Evolutionary conservation across 2,329 filamentous ascomycete genomes (phyloP), one percentile per base, ranked within the genome.

Genomic region (Colletotrichum sp.): DNA sequence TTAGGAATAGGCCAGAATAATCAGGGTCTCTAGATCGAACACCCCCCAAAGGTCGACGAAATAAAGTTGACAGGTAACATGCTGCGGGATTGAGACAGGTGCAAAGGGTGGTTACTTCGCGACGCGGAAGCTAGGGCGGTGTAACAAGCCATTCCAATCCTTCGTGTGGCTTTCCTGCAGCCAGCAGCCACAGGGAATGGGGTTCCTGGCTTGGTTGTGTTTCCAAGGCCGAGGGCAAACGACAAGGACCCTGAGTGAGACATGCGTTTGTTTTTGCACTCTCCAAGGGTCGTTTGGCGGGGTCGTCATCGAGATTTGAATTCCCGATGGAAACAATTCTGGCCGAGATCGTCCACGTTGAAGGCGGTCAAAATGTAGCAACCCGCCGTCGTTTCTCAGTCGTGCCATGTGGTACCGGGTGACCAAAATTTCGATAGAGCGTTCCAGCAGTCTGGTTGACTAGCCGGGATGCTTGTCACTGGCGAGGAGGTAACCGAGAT

Each of bases 51-150:
- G 44, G 55, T 55, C 63, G 63, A 34, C 55, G 16, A 72, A 76
- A 65, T 68, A 76, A 65, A 68, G 73, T 73, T 73, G 70, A 60
- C 59, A 68, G 60, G 73, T 68, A 65, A 59, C 57, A 44, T 68
- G 64, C 26, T 71, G 57, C 64, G 59, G 65, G 21, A 72, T 76
- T 73, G 49, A 68, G 65, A 65, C 70, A 68, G 44, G 21, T 24
- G 57, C 18, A 10, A 68, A 44, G 39, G 59, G 64, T 57, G 64
- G 73, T 73, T 73, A 65, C 64, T 66, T 76, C 21, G 64, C 26
- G 34, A 26, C 59, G 64, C 73, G 70, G 70, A 62, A 73, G 60
- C 73, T 72, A 76, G 70, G 73, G 70, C 73, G 70, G 73, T 76
- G 59, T 72, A 65, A 76, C 64, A 32, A 65, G 64, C 57, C 57